phyloP scores from a whole-genome alignment of 768 basidiomycete species.

The Kwoniella dendrophila region DNA sequence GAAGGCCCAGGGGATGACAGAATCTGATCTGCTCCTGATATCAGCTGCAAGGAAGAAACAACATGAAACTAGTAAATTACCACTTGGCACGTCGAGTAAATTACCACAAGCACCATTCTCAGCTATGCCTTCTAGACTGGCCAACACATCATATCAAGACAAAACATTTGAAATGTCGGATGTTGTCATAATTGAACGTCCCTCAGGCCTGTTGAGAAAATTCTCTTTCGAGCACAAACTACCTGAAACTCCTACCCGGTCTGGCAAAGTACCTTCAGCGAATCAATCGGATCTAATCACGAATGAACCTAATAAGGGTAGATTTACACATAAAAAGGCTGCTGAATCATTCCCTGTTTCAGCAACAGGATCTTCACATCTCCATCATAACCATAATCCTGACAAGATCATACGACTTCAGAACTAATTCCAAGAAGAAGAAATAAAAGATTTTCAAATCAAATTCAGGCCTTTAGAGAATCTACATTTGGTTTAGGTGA shows the following conservation, averaged over 20 bases:
- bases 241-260: not conserved
- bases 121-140: conserved; percentile 1
- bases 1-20: conserved; percentile 37
- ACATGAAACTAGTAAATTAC: not conserved
- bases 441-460: conserved; percentile 31
- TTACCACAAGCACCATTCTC: conserved; percentile 8
- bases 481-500: conserved; percentile 18
- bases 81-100: not conserved
- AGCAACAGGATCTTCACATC: not conserved
- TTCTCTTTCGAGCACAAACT: not conserved
- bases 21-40: conserved; percentile 39
- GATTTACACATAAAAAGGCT: too few species aligned
- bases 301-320: too few species aligned
- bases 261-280: too few species aligned
- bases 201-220: conserved; percentile 14
- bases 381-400: not conserved
- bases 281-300: too few species aligned
- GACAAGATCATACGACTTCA: conserved; percentile 1
- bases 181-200: too few species aligned
- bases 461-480: conserved; percentile 35
- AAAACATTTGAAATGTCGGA: too few species aligned
- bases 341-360: conserved; percentile 10
- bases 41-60: conserved; percentile 29
- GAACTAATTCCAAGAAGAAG: not conserved
- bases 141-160: not conserved